Percentiles rank a stretch among this genome's conserved stretches.
phyloP scores from a whole-genome alignment of 306 rosid species.

The Cyamopsis tetragonoloba region DNA sequence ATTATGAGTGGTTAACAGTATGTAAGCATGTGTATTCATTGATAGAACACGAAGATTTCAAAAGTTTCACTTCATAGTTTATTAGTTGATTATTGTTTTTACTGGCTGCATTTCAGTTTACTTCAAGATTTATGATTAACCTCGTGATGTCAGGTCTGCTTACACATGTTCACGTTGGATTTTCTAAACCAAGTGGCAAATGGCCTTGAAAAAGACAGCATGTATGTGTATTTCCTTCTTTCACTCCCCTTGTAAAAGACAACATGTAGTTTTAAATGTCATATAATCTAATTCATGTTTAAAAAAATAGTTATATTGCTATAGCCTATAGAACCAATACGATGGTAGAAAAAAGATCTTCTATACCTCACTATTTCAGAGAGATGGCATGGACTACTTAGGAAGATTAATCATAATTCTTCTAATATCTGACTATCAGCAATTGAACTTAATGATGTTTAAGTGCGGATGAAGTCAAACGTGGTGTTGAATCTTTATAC shows the following conservation, averaged over 20 bases:
- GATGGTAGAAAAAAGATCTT: neutral
- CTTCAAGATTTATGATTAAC: constrained; percentile 19
- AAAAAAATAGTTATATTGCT: neutral
- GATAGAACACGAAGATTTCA: neutral
- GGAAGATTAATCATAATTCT: constrained; percentile 8
- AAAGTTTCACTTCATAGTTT: neutral
- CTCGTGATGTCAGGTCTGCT: constrained; percentile 74
- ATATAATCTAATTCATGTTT: neutral
- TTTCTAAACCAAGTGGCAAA: constrained; percentile 96
- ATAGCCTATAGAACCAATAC: constrained; percentile 10
- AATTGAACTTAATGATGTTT: neutral
- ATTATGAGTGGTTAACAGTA: neutral
- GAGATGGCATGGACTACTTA: neutral
- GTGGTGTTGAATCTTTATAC: neutral
- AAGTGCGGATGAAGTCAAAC: neutral
- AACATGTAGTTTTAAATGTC: constrained; percentile 17
- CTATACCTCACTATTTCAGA: constrained; percentile 15
- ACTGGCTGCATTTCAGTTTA: constrained; percentile 1
- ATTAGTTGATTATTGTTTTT: neutral
- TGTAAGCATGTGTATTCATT: neutral
- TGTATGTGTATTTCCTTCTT: constrained; percentile 47
- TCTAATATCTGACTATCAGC: constrained; percentile 4
- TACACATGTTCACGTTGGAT: constrained; percentile 95
- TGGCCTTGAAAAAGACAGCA: constrained; percentile 98
- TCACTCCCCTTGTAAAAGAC: no score